phyloP scores from a whole-genome alignment of 129 eudicot genomes.

The Logfia minima region DNA sequence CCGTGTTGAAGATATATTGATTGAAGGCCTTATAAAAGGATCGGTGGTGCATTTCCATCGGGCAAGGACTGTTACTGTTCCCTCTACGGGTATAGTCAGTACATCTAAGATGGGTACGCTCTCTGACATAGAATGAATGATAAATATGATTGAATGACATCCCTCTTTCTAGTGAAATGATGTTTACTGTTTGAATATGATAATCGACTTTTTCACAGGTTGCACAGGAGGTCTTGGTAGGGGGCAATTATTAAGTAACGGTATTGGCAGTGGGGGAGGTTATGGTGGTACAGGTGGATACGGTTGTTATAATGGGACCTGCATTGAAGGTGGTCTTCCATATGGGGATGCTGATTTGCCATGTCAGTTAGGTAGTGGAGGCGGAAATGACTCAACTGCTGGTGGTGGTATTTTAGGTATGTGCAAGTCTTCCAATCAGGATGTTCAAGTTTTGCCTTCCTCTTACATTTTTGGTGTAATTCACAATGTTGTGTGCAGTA shows the following conservation, averaged over 20 bases:
- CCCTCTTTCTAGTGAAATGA: slow-evolving; percentile 8
- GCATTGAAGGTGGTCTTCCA: slow-evolving; percentile 68
- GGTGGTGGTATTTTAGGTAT: slow-evolving; percentile 91
- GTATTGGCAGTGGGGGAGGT: slow-evolving; percentile 90
- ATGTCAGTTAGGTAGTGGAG: slow-evolving; percentile 96
- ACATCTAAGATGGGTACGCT: slow-evolving; percentile 79
- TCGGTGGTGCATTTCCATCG: slow-evolving; percentile 93
- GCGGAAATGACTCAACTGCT: slow-evolving; percentile 84
- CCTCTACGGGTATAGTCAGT: slow-evolving; percentile 69
- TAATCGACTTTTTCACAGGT: slow-evolving; percentile 40
- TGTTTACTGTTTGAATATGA: neutral
- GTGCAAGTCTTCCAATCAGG: slow-evolving; percentile 21
- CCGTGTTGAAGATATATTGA: slow-evolving; percentile 93
- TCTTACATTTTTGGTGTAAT: neutral
- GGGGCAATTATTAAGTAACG: slow-evolving; percentile 54
- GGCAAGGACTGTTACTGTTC: slow-evolving; percentile 71
- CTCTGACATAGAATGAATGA: neutral
- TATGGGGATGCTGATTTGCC: slow-evolving; percentile 80
- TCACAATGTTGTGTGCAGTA: slow-evolving; percentile 46
- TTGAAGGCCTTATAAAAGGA: slow-evolving; percentile 85
- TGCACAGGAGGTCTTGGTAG: slow-evolving; percentile 83
- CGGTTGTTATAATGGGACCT: slow-evolving; percentile 65
- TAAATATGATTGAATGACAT: neutral
- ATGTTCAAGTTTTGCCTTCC: neutral
- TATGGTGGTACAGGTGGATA: slow-evolving; percentile 90